Evolutionary conservation across 352 stramenopile species (phyloP), one percentile per base, ranked within the genome.

Genomic region (Globisporangium echinulatum): DNA sequence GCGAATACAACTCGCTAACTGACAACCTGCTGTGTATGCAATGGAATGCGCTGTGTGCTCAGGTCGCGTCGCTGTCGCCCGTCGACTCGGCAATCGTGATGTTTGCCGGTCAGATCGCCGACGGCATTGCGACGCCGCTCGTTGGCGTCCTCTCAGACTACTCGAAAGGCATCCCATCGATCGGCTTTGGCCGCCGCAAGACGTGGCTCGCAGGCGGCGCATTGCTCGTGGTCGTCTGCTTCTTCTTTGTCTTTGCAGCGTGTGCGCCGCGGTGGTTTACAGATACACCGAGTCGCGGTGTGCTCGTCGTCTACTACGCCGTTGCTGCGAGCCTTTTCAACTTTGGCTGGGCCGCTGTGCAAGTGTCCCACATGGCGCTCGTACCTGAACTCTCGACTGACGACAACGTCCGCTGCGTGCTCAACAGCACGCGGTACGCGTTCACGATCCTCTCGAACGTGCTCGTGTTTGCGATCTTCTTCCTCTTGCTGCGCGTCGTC

Each of bases 401-500:
- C 47, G 81, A 93, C 62, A 90, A 90, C 38, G 72, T 92, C 37
- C 82, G 83, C 51, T 88, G 80, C 47, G 71, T 92, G 36, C 69
- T 94, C 33, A 94, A 93, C 71, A 88, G 76, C 59, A 88, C 77
- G 17, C 77, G 85, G 7, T 94, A 94, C 57, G 85, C 80, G 7
- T 92, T 89, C 61, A 94, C 85, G 39, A 93, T 94, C 54, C 66
- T 93, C 7, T 94, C 85, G n/a, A 94, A 94, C 56, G 84, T 94
- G 48, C 63, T 92, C 33, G 78, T 94, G 2, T 94, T 94, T 58
- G 82, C 77, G 53, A 75, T 88, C 8, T 94, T 94, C 50, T 77
- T 91, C 62, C 44, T 88, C 42, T 62, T 94, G 33, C 54, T 94
- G 9, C 57, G 76, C 36, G 61, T 80, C 15, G 77, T 92, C 0